Evolutionary conservation across 2,329 filamentous ascomycete genomes (phyloP).

Genomic region (Thyridium curvatum): DNA sequence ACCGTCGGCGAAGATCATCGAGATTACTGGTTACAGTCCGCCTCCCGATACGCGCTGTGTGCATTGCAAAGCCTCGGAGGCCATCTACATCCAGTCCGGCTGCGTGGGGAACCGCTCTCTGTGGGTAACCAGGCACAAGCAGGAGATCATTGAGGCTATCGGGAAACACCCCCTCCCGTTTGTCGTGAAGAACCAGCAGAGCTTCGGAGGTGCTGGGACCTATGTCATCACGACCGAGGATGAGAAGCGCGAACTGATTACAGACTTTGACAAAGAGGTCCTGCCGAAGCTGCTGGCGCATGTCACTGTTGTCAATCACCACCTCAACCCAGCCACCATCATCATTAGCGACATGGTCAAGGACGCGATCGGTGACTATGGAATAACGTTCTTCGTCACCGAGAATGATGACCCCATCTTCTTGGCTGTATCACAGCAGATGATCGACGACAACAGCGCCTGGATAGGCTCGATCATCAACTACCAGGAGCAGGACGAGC

Average conservation of each 20-base stretch:
- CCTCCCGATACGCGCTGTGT: conserved; percentile 15
- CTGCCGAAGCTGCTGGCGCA: conserved; percentile 20
- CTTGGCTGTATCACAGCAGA: conserved; percentile 25
- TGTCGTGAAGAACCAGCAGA: conserved; percentile 30
- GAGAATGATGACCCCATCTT: conserved; percentile 17
- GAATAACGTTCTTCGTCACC: conserved; percentile 25
- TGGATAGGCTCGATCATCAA: conserved; percentile 27
- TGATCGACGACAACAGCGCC: conserved; percentile 20
- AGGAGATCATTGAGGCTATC: conserved; percentile 16
- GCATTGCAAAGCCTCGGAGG: conserved; percentile 8
- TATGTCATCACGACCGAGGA: conserved; percentile 20
- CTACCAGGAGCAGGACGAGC: conserved; percentile 20
- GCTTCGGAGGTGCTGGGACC: conserved; percentile 27
- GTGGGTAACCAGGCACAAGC: conserved; percentile 21
- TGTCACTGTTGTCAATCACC: conserved; percentile 19
- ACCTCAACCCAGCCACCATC: conserved; percentile 22
- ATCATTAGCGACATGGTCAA: conserved; percentile 22
- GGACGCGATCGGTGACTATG: conserved; percentile 23
- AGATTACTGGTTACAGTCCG: conserved; percentile 12
- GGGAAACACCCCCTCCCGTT: conserved; percentile 19
- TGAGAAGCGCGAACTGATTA: conserved; percentile 16
- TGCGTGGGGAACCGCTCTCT: conserved; percentile 18
- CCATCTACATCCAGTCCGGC: conserved; percentile 15
- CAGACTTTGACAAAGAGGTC: conserved; percentile 16
- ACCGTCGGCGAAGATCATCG: conserved; percentile 17